Percentiles rank a stretch among this genome's conserved stretches.
Conservation (phyloP, 164 flowering plant genomes). For the Sextonia rubra region DNA sequence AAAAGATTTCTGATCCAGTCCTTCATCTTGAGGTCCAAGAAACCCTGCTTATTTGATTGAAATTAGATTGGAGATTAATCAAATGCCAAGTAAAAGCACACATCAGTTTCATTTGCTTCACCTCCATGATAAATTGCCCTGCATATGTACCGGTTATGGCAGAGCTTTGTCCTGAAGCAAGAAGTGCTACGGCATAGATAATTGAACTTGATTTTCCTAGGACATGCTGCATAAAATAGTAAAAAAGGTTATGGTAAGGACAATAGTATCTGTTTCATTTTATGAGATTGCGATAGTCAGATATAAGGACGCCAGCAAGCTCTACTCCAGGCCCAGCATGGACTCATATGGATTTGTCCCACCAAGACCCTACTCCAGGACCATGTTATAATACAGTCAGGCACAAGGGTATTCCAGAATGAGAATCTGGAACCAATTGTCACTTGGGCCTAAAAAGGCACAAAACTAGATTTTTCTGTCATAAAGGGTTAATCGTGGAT, state of each 20-base stretch:
- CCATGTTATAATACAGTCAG: no score
- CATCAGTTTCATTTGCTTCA: not conserved
- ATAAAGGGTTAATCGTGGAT: no score
- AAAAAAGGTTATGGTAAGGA: not conserved
- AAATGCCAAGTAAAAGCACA: not conserved
- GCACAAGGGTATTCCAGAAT: no score
- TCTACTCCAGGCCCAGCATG: no score
- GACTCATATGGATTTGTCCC: no score
- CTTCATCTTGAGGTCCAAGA: constrained; percentile 70
- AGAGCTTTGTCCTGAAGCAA: constrained; percentile 21
- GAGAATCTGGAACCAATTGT: no score
- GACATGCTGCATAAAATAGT: constrained; percentile 6
- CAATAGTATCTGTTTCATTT: not conserved
- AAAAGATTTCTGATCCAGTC: constrained; percentile 62
- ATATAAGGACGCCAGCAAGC: no score
- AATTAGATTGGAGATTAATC: not conserved
- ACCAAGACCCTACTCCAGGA: no score
- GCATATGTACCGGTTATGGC: constrained; percentile 18
- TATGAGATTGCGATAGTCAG: not conserved
- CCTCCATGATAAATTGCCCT: constrained; percentile 20
- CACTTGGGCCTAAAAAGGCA: no score
- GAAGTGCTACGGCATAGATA: constrained; percentile 13
- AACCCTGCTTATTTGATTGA: constrained; percentile 41
- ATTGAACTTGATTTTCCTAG: constrained; percentile 14
- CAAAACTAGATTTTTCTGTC: no score